A percentile compares a stretch with the other conserved stretches of the same genome.
phyloP scores from a whole-genome alignment of 768 basidiomycete genomes.

The Podaxis sp. region DNA sequence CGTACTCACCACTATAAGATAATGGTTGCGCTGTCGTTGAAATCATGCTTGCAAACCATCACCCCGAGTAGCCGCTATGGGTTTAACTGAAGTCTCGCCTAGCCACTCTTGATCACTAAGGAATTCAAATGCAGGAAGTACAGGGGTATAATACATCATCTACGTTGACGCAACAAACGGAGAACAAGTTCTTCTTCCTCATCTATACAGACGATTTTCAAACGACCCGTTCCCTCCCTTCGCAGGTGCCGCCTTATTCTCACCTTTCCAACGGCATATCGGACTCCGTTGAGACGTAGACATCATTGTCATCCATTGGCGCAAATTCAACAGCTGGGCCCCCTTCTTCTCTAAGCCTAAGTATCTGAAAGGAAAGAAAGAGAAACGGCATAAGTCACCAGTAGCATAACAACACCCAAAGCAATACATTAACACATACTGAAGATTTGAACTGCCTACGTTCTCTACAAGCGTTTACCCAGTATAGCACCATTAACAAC shows the following conservation, averaged over 20 bases:
- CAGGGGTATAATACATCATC: neutral
- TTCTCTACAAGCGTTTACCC: neutral
- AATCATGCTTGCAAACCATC: too few species aligned
- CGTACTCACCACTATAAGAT: too few species aligned
- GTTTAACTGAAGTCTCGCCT: too few species aligned
- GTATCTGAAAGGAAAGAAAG: constrained; percentile 24
- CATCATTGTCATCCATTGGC: constrained; percentile 49
- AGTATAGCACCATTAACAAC: constrained; percentile 24
- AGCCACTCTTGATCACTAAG: too few species aligned
- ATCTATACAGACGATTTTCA: constrained; percentile 23
- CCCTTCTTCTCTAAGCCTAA: constrained; percentile 28
- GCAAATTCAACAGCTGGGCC: constrained; percentile 35
- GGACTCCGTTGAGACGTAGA: constrained; percentile 73
- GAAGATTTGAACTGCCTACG: constrained; percentile 95
- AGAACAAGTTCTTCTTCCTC: constrained; percentile 61
- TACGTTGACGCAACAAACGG: constrained; percentile 38
- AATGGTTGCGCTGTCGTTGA: too few species aligned
- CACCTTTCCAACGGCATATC: constrained; percentile 43
- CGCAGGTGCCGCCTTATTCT: constrained; percentile 34
- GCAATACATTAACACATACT: constrained; percentile 36
- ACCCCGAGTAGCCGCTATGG: too few species aligned
- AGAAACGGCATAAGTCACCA: constrained; percentile 15
- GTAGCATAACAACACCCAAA: constrained; percentile 2
- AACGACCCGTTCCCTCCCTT: constrained; percentile 23
- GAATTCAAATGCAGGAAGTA: neutral